Conservation (phyloP, 352 stramenopile species). For the Phytophthora melonis region DNA sequence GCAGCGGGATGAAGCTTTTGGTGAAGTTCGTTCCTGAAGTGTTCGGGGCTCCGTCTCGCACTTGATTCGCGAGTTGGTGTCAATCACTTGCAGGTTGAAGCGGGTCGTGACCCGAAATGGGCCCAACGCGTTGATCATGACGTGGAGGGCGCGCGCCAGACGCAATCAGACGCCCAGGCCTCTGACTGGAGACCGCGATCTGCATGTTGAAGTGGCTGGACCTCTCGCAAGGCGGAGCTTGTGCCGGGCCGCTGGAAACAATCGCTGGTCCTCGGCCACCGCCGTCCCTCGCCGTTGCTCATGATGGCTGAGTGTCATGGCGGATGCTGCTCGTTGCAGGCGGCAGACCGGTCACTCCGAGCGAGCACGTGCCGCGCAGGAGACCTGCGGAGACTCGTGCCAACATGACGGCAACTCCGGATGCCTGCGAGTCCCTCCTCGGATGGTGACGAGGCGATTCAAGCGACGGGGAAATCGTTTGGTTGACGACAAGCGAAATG, state of each 20-base stretch:
- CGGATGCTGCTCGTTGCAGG: no score
- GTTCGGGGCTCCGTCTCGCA: no score
- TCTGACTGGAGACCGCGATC: background rate
- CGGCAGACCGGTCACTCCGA: background rate
- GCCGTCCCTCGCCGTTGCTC: no score
- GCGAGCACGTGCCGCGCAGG: background rate
- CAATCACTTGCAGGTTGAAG: no score
- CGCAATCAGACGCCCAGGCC: slow-evolving; percentile 11
- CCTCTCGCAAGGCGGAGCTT: no score
- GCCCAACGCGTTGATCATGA: background rate
- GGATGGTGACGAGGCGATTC: slow-evolving; percentile 16
- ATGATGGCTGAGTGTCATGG: no score
- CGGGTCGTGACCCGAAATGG: background rate
- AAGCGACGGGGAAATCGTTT: slow-evolving; percentile 13
- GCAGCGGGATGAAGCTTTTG: no score
- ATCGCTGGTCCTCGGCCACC: no score
- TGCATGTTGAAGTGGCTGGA: slow-evolving; percentile 23
- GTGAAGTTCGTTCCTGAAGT: no score
- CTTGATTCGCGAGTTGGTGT: no score
- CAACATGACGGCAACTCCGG: background rate
- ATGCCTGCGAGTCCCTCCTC: slow-evolving; percentile 19
- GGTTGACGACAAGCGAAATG: slow-evolving; percentile 22
- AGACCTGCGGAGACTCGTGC: background rate
- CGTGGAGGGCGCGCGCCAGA: slow-evolving; percentile 9
- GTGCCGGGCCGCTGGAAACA: no score